These are phyloP conservation scores for Penicillium hordei DNA, from an alignment of 2,329 filamentous ascomycete genomes.

Conservation along the genomic window DNA sequence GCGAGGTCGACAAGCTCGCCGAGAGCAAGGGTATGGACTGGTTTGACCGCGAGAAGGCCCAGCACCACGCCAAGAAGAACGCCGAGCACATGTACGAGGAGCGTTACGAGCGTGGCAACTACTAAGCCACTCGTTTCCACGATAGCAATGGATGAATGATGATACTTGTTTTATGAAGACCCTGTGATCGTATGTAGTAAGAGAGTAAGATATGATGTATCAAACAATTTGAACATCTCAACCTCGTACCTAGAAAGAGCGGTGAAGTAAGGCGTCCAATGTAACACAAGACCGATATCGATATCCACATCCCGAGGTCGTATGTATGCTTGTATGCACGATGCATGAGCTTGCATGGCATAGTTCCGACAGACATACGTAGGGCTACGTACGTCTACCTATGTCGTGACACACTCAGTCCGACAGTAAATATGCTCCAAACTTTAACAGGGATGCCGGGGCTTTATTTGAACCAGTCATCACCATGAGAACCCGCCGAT, in stretches of 20 bases:
- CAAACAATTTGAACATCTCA: not conserved
- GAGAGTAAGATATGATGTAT: not conserved
- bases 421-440: slow-evolving; percentile 5
- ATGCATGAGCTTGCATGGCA: not conserved
- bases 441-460: slow-evolving; percentile 12
- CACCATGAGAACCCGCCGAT: slow-evolving; percentile 22
- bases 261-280: not conserved
- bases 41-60: slow-evolving; percentile 60
- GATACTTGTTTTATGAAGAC: not conserved
- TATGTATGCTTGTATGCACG: not conserved
- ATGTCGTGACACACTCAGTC: not conserved
- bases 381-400: not conserved
- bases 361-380: slow-evolving; percentile 4
- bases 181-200: not conserved
- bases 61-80: slow-evolving; percentile 59
- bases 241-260: not conserved
- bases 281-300: not conserved
- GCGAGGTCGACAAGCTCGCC: slow-evolving; percentile 72
- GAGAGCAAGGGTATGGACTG: slow-evolving; percentile 68
- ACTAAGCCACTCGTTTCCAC: slow-evolving; percentile 46
- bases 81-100: slow-evolving; percentile 62
- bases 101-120: slow-evolving; percentile 55
- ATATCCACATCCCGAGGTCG: not conserved
- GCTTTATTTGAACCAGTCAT: slow-evolving; percentile 18
- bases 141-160: slow-evolving; percentile 1